Base-by-base conservation (phyloP, 345 rosid genomes). In the Rubroshorea leprosula region DNA sequence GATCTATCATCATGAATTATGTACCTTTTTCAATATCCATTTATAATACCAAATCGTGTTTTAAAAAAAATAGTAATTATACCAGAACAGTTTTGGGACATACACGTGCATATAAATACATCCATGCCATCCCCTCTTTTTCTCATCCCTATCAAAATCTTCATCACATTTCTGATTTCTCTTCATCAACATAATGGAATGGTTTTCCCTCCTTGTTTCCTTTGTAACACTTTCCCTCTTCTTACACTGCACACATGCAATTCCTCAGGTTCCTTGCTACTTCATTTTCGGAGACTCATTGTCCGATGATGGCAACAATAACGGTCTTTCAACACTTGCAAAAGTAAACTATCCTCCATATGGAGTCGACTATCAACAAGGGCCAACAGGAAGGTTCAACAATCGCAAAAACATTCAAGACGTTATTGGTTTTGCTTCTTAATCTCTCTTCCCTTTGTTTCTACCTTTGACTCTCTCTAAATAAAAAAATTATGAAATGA, bases 251-350 rank as follows among this genome's bases (percentile, higher is more conserved):
- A 35, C 12, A 35, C 41, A 29, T 15, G 21, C 51, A 45, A n/a
- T n/a, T 3, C 78, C 67, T 14, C 64, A 71, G 55, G 74, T 51
- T 0, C 76, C 78, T 16, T 80, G 89, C 63, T 85, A 71, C 76
- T 85, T 80, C 59, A 74, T 85, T 56, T 83, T 85, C 4, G 89
- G 93, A 41, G 93, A 80, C 55, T 85, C 93, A 0, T 58, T 77
- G 57, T 74, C 74, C 1, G 89, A 85, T 51, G 77, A 62, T 35
- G 93, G 89, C 48, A 85, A 85, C 59, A 85, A 85, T 60, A 85
- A 85, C 54, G 52, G 13, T 24, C 80, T 81, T 25, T 1, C 16
- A 15, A 80, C 87, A 3, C 17, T 0, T 18, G 87, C 93, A 10
- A 75, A 72, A 62, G 89, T 75, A 35, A 63, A 83, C 66, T 85